Conservation (phyloP, 208 protist species). For the Leishmania amazonensis region DNA sequence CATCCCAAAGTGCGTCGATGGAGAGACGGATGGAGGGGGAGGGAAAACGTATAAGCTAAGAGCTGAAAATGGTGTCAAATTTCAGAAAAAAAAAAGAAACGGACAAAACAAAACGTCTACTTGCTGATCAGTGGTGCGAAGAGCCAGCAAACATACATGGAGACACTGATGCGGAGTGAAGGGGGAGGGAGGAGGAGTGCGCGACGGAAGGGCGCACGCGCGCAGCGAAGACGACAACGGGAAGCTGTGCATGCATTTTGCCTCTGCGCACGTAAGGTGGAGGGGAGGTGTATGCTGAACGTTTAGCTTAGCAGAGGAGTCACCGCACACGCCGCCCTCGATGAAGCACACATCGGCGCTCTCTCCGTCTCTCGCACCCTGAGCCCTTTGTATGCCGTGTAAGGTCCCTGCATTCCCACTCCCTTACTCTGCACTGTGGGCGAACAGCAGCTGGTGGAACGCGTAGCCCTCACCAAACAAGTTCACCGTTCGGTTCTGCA, state of each 20-base stretch:
- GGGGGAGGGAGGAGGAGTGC: not conserved
- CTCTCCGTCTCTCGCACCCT: not conserved
- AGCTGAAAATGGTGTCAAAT: not conserved
- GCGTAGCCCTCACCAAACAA: constrained; percentile 81
- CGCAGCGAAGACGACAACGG: not conserved
- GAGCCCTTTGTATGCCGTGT: not conserved
- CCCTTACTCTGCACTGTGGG: constrained; percentile 20
- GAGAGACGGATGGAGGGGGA: not conserved
- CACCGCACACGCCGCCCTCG: not conserved
- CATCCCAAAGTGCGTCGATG: no score
- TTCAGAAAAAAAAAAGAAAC: not conserved
- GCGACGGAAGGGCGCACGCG: not conserved
- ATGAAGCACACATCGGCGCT: not conserved
- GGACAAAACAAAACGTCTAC: not conserved
- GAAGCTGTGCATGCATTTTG: not conserved
- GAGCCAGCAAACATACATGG: not conserved
- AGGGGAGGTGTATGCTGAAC: not conserved
- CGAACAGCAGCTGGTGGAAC: constrained; percentile 75
- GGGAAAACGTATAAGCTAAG: not conserved
- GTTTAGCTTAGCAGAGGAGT: not conserved
- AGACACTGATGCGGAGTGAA: not conserved
- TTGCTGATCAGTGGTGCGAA: not conserved
- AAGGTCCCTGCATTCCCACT: not conserved
- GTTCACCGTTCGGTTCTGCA: constrained; percentile 71
- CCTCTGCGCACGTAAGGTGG: not conserved